Evolutionary conservation across 305 asterid genomes (phyloP).

Genomic region (Fraxinus latifolia): DNA sequence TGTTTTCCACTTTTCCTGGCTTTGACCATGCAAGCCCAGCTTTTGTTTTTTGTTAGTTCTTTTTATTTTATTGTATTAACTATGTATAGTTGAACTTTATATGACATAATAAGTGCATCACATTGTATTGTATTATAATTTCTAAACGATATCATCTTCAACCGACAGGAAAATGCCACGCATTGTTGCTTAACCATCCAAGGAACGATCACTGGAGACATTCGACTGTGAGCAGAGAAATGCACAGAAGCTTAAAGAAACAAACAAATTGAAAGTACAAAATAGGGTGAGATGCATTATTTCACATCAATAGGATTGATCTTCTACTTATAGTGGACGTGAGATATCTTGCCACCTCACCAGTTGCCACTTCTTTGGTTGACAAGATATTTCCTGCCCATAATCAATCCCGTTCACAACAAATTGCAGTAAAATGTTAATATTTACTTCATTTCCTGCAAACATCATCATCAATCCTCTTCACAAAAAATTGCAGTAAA

Average conservation of each 20-base stretch:
- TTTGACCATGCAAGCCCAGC: neutral
- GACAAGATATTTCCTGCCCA: too few species aligned
- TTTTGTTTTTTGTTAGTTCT: too few species aligned
- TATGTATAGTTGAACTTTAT: too few species aligned
- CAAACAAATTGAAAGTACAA: neutral
- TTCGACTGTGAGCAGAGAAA: neutral
- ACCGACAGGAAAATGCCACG: neutral
- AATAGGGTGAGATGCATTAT: too few species aligned
- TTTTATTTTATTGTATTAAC: too few species aligned
- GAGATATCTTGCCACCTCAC: too few species aligned
- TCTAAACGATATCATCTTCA: neutral
- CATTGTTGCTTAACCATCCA: neutral
- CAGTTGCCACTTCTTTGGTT: too few species aligned
- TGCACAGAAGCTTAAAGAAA: neutral
- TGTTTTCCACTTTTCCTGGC: neutral
- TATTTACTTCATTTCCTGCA: neutral
- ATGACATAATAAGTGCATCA: neutral
- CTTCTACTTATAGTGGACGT: too few species aligned
- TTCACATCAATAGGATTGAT: too few species aligned
- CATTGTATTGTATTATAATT: neutral
- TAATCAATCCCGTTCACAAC: neutral
- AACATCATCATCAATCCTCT: too few species aligned
- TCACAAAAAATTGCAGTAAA: too few species aligned
- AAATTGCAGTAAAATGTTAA: neutral
- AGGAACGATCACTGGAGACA: too few species aligned